Evolutionary conservation across 2,329 filamentous ascomycete genomes (phyloP).

Genomic region (Colletotrichum sp.): DNA sequence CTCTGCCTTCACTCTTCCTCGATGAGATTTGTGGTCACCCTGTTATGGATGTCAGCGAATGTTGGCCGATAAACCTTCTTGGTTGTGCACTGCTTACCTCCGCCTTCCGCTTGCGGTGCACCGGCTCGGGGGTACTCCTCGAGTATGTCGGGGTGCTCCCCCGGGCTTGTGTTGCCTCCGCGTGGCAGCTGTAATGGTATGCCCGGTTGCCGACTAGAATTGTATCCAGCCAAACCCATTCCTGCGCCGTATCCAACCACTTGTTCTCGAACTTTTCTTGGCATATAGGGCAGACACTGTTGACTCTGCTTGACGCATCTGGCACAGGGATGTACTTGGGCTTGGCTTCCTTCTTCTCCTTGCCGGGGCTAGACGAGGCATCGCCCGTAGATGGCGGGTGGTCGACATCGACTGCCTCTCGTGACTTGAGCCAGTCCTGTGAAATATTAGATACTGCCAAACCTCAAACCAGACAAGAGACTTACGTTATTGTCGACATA

Average conservation of each 20-base stretch:
- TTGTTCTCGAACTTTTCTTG: constrained; percentile 93
- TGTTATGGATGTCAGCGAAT: constrained; percentile 31
- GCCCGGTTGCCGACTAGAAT: constrained; percentile 78
- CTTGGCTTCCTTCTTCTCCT: constrained; percentile 44
- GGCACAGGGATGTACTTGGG: constrained; percentile 82
- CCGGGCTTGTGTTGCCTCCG: constrained; percentile 76
- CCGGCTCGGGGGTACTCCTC: constrained; percentile 65
- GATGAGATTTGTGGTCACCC: constrained; percentile 33
- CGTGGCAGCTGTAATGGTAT: constrained; percentile 89
- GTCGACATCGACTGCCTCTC: constrained; percentile 37
- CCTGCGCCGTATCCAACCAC: constrained; percentile 91
- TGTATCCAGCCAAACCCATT: constrained; percentile 97
- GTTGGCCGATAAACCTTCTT: neutral
- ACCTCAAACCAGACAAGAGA: constrained; percentile 21
- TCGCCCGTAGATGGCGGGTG: constrained; percentile 1
- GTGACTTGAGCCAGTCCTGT: constrained; percentile 19
- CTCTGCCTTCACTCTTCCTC: constrained; percentile 34
- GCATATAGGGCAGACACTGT: constrained; percentile 88
- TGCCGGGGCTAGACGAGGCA: constrained; percentile 27
- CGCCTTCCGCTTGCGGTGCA: constrained; percentile 78
- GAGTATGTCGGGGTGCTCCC: constrained; percentile 46
- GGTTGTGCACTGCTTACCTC: constrained; percentile 53
- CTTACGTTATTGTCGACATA: constrained; percentile 87
- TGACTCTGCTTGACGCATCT: constrained; percentile 75
- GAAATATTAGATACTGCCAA: neutral